These are phyloP conservation scores for Novakomyces olei DNA, from an alignment of 805 yeast genomes.

Conservation along the genomic window DNA sequence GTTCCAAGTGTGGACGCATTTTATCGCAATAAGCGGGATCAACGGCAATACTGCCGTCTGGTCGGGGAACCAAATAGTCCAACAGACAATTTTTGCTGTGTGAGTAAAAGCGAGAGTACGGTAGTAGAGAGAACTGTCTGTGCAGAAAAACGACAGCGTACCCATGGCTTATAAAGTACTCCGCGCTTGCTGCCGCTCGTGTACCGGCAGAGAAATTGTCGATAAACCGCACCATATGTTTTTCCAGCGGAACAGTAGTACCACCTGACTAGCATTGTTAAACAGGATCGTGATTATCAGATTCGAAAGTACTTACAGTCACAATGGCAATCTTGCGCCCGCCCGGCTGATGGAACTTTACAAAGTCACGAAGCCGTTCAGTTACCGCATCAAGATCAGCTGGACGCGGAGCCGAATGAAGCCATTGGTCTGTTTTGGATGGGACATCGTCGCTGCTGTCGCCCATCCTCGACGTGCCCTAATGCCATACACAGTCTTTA, in stretches of 20 bases:
- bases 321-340: too few relatives aligned
- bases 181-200: slow-evolving; percentile 91
- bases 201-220: slow-evolving; percentile 97
- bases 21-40: slow-evolving; percentile 33
- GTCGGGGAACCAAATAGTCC: slow-evolving; percentile 37
- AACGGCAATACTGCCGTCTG: neutral
- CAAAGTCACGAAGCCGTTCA: too few relatives aligned
- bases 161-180: slow-evolving; percentile 61
- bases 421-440: too few relatives aligned
- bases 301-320: too few relatives aligned
- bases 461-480: too few relatives aligned
- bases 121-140: slow-evolving; percentile 75
- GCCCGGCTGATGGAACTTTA: too few relatives aligned
- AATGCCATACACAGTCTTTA: too few relatives aligned
- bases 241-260: slow-evolving; percentile 91
- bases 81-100: slow-evolving; percentile 25
- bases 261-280: slow-evolving; percentile 85
- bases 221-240: slow-evolving; percentile 87
- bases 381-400: too few relatives aligned
- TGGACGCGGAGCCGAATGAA: too few relatives aligned
- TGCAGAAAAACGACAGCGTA: slow-evolving; percentile 86
- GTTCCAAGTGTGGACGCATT: slow-evolving; percentile 37
- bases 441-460: too few relatives aligned
- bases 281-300: too few relatives aligned
- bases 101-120: slow-evolving; percentile 42